Evolutionary conservation across 768 basidiomycete species (phyloP).

Genomic region (Tremella yokohamensis): DNA sequence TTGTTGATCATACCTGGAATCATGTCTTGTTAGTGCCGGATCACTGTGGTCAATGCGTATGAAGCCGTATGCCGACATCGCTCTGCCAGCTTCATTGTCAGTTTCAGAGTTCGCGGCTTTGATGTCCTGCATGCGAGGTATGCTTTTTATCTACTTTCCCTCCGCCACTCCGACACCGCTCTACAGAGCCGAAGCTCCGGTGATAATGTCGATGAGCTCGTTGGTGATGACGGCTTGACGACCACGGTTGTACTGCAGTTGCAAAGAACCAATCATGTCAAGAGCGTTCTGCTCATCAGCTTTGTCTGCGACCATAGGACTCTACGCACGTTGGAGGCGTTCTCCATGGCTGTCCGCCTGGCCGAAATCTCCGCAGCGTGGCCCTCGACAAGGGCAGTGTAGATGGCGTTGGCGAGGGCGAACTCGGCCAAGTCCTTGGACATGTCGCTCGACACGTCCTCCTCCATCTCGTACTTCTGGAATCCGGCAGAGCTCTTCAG

Average conservation of each 20-base stretch:
- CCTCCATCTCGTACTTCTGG: slow-evolving; percentile 95
- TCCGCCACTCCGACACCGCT: background rate
- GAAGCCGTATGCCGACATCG: no score
- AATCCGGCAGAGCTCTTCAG: slow-evolving; percentile 84
- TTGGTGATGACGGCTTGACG: slow-evolving; percentile 91
- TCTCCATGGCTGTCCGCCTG: slow-evolving; percentile 99
- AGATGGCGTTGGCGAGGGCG: slow-evolving; percentile 93
- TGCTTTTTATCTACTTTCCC: no score
- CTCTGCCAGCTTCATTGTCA: no score
- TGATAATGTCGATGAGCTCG: slow-evolving; percentile 51
- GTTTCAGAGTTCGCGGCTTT: no score
- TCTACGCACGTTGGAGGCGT: slow-evolving; percentile 72
- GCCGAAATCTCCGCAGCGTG: slow-evolving; percentile 79
- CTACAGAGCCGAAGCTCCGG: slow-evolving; percentile 22
- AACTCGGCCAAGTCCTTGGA: slow-evolving; percentile 93
- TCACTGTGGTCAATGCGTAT: no score
- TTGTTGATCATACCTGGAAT: no score
- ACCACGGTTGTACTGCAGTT: slow-evolving; percentile 97
- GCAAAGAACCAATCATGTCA: slow-evolving; percentile 82
- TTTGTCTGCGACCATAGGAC: background rate
- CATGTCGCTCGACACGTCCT: slow-evolving; percentile 87
- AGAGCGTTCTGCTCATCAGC: slow-evolving; percentile 64
- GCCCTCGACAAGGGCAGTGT: slow-evolving; percentile 85
- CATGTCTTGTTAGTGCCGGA: no score
- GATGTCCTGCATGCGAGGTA: no score